Base-by-base conservation (phyloP, 768 basidiomycete genomes). In the Leucosporidium creatinivorum region DNA sequence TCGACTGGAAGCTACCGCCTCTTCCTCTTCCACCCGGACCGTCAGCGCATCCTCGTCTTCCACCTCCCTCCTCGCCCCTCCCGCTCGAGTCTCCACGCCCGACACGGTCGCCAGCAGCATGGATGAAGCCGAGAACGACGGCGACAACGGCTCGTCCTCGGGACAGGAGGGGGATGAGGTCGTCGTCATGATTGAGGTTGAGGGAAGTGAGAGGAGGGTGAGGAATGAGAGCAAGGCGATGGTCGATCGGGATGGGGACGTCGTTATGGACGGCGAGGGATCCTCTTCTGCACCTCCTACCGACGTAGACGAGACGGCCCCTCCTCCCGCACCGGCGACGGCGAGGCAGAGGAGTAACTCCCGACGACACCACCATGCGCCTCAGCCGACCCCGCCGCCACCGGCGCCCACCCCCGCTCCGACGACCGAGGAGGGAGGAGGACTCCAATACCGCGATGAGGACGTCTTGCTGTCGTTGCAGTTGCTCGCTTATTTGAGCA, bases 401-500 rank as follows among this genome's bases (percentile, higher is more conserved):
- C n/a, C 62, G 5, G 25, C 69, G 3, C 4, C 33, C 33, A 33
- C 33, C 33, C 10, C 33, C 50, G 12, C 63, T 33, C 10, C 33
- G 33, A 33, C 48, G 19, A 56, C 65, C 47, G 15, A 44, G 39
- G 39, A 44, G 39, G 74, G 69, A 33, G 74, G 69, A 33, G 77
- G 78, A 13, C 63, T 72, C 31, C 75, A 74, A 0, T 96, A 93
- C 79, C 84, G 91, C 31, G 93, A 98, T 76, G 94, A 99, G 74
- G 93, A 96, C 69, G 91, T 98, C 0, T 81, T 98, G 2, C 84
- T 93, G 13, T 85, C 88, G 25, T 80, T 99, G 18, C 94, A 99
- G 77, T 85, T 98, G 3, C 83, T 99, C 1, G 96, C 96, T 4
- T 98, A 99, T 76, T 82, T 98, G 23, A 91, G 89, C 80, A 98